Percentiles rank a stretch among this genome's conserved stretches.
These are phyloP conservation scores for Rauvolfia tetraphylla DNA, from an alignment of 257 asterid genomes.

Conservation along the genomic window DNA sequence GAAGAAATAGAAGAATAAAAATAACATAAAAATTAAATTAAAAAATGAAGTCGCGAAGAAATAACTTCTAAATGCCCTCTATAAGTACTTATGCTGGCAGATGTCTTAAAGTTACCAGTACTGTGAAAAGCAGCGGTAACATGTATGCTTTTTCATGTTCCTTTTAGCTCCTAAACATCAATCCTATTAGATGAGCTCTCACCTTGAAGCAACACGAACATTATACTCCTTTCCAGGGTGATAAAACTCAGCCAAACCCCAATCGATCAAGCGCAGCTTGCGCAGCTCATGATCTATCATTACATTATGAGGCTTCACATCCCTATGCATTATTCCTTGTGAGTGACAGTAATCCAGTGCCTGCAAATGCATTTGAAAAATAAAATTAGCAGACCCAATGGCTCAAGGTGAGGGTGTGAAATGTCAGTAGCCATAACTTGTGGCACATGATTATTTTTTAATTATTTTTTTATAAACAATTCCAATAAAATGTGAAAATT, in stretches of 20 bases:
- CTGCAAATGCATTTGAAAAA: constrained; percentile 21
- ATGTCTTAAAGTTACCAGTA: not conserved
- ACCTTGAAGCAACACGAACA: constrained; percentile 54
- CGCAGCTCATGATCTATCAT: constrained; percentile 51
- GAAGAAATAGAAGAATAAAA: not conserved
- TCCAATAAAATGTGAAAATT: not conserved
- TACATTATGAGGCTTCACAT: constrained; percentile 47
- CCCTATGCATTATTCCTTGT: constrained; percentile 54
- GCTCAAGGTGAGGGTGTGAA: not conserved
- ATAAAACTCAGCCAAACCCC: constrained; percentile 56
- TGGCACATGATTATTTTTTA: not conserved
- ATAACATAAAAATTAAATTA: no score
- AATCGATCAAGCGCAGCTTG: constrained; percentile 45
- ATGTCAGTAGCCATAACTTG: not conserved
- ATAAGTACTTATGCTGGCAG: not conserved
- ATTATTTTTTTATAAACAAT: not conserved
- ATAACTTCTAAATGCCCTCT: not conserved
- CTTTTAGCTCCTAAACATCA: not conserved
- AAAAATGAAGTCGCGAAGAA: not conserved
- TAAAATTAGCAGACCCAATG: not conserved
- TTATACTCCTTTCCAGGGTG: constrained; percentile 46
- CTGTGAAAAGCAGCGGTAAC: not conserved
- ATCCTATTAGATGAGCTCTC: not conserved
- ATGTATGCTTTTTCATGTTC: not conserved
- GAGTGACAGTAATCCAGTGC: constrained; percentile 51